phyloP scores from a whole-genome alignment of 768 basidiomycete species.

The Clathrus columnatus region DNA sequence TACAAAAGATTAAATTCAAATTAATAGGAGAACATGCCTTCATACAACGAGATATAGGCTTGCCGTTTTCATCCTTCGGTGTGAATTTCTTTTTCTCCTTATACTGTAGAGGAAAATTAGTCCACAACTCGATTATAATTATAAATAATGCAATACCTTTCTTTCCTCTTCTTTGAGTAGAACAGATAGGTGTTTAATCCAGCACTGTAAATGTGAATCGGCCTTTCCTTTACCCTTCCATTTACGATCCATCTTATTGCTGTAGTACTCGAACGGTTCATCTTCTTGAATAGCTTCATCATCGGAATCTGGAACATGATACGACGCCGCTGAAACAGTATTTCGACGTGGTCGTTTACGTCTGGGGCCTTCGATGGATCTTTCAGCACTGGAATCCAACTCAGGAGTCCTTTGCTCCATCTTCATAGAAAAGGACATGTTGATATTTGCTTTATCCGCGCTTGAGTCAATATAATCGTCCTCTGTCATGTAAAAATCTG shows the following conservation, averaged over 20 bases:
- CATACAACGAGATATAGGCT: constrained; percentile 40
- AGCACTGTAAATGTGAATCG: constrained; percentile 46
- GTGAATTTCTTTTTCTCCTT: constrained; percentile 51
- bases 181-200: constrained; percentile 57
- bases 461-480: constrained; percentile 45
- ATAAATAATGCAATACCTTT: constrained; percentile 37
- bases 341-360: constrained; percentile 55
- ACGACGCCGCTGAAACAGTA: constrained; percentile 47
- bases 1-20: neutral
- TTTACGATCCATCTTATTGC: constrained; percentile 8
- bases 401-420: constrained; percentile 31
- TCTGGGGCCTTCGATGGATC: constrained; percentile 11
- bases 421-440: constrained; percentile 17
- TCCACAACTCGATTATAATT: neutral
- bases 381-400: constrained; percentile 25
- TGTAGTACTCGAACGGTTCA: neutral
- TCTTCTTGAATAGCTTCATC: constrained; percentile 44
- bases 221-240: constrained; percentile 26
- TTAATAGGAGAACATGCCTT: constrained; percentile 39
- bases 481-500: constrained; percentile 62
- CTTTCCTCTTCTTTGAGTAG: constrained; percentile 58
- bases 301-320: constrained; percentile 61
- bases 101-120: constrained; percentile 31
- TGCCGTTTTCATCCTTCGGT: constrained; percentile 36
- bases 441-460: constrained; percentile 18